Percentiles rank a stretch among this genome's conserved stretches.
These are phyloP conservation scores for Kurtzmaniella quercitrusa DNA, from an alignment of 1,139 yeast species.

Conservation along the genomic window DNA sequence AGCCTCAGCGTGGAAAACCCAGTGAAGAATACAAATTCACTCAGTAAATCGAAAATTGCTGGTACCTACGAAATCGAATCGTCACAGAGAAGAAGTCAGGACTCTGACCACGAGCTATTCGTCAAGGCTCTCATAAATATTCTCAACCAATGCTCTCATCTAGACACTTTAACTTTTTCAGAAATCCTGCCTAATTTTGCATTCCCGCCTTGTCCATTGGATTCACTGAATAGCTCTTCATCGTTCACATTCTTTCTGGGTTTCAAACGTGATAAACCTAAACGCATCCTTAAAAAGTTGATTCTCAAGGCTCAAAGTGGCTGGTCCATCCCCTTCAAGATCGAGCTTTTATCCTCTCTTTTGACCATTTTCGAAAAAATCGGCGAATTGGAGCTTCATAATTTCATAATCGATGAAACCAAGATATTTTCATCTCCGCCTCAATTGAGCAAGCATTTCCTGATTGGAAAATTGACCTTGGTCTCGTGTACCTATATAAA, in stretches of 20 bases:
- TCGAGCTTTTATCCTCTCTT: slow-evolving; percentile 23
- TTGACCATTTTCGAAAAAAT: slow-evolving; percentile 42
- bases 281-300: slow-evolving; percentile 20
- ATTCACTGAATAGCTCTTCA: slow-evolving; percentile 4
- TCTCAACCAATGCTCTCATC: slow-evolving; percentile 29
- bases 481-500: slow-evolving; percentile 21
- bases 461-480: slow-evolving; percentile 19
- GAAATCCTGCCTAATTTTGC: slow-evolving; percentile 51
- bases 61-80: slow-evolving; percentile 35
- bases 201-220: slow-evolving; percentile 28
- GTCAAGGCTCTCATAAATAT: slow-evolving; percentile 20
- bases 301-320: slow-evolving; percentile 41
- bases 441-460: slow-evolving; percentile 7
- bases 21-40: slow-evolving; percentile 21
- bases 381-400: slow-evolving; percentile 38
- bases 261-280: slow-evolving; percentile 15
- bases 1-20: slow-evolving; percentile 30
- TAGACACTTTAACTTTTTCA: slow-evolving; percentile 25
- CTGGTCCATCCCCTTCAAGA: slow-evolving; percentile 46
- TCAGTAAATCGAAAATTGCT: slow-evolving; percentile 30
- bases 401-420: slow-evolving; percentile 43
- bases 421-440: slow-evolving; percentile 9
- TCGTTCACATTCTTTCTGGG: slow-evolving; percentile 7
- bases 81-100: slow-evolving; percentile 13
- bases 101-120: slow-evolving; percentile 24